Evolutionary conservation across 78 protist genomes (phyloP).

Genomic region (Dictyostelium citrinum): DNA sequence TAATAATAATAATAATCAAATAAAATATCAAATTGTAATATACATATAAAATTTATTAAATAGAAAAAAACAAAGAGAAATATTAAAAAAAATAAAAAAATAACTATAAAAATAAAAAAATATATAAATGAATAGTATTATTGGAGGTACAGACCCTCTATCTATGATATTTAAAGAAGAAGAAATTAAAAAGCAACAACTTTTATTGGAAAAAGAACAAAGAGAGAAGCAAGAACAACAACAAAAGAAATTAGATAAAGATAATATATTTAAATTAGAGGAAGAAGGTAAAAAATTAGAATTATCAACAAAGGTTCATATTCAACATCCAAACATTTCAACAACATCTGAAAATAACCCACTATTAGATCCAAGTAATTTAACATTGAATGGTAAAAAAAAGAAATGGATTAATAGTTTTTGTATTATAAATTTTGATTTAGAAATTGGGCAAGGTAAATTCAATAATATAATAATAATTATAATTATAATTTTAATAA

Average conservation of each 20-base stretch:
- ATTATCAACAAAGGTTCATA: constrained; percentile 18
- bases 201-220: constrained; percentile 1
- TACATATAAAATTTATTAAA: neutral
- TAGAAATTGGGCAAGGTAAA: constrained; percentile 81
- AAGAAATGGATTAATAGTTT: constrained; percentile 69
- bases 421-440: constrained; percentile 80
- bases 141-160: constrained; percentile 30
- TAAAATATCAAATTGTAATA: neutral
- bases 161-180: constrained; percentile 38
- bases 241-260: neutral
- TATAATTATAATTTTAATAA: neutral
- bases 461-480: neutral
- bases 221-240: neutral
- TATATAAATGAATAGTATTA: neutral
- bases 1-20: too few relatives aligned
- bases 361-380: neutral
- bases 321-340: constrained; percentile 15
- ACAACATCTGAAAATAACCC: neutral
- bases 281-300: constrained; percentile 40
- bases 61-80: neutral
- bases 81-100: neutral
- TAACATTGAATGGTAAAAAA: neutral
- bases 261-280: constrained; percentile 14
- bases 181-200: constrained; percentile 19
- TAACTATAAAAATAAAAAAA: neutral